Evolutionary conservation across 176 grass and related monocot species (phyloP), one percentile per base, ranked within the genome.

Genomic region (Carex parvula): DNA sequence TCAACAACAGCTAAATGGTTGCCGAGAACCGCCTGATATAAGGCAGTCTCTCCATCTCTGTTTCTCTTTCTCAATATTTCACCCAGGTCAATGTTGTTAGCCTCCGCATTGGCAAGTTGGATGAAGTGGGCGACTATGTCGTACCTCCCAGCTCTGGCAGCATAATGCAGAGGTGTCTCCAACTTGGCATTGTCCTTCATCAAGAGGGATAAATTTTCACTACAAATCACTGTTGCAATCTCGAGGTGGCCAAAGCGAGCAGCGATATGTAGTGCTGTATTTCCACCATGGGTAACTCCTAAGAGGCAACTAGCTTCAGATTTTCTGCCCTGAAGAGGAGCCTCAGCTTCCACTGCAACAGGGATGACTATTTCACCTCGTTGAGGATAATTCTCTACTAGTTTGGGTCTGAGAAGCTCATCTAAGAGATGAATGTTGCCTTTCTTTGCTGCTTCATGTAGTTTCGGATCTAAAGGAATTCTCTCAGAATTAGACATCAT

Each of bases 141-240:
- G 16, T 2, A 0, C 16, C 79, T 69, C 29, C 91, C 91, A 4
- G 69, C 63, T 71, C 22, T 78, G 1, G 89, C 75, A 1, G 83
- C 86, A 24, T 72, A 88, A 81, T 91, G 89, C 83, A 91, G 14
- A 39, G 91, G 89, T 39, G 91, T 90, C 56, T 93, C 91, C 17
- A 79, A 68, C 39, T 22, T 32, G 67, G 0, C 44, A 67, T 93
- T 87, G 68, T 2, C 60, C 7, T 12, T 14, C 35, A 5, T 22
- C 17, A 59, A 14, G 18, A 94, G 81, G 67, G 70, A 83, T 0
- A 54, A 39, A 9, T 50, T 71, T 64, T 0, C 8, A 29, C 30
- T 3, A 71, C 75, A 89, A 14, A 89, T 42, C 2, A 18, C 20
- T 42, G 2, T 0, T 17, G 55, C 84, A 6, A 87, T 17, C 26